Evolutionary conservation across 2,329 filamentous ascomycete genomes (phyloP), one percentile per base, ranked within the genome.

Genomic region (Penicillium sp.): DNA sequence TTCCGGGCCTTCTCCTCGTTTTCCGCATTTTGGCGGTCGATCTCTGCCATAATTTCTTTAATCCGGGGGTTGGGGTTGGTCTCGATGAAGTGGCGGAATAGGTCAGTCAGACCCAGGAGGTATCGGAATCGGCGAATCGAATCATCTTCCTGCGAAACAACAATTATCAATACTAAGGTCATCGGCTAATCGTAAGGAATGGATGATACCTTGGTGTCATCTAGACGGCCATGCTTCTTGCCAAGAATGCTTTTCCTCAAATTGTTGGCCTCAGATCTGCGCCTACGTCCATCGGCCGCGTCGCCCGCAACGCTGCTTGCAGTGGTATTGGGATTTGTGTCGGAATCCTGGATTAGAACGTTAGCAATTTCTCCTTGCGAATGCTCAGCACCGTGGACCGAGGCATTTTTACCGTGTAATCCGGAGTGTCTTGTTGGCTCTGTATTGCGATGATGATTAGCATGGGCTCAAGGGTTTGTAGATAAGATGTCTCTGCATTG

Each of bases 81-180:
- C 67, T 97, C 91, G 73, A 99, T 99, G 71, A 99, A 99, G 73
- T 99, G 93, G 57, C 95, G 89, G 76, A 99, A 99, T 16, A 99
- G 79, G 65, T 99, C 93, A 13, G 93, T 99, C 44, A 99, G 78
- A 22, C 95, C 95, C 12, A 99, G 81, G 1, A 99, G 81, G 69
- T 99, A 99, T 56, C 90, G 86, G 69, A 99, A 99, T 67, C 93
- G 81, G 61, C 92, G 84, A 65, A 97, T 89, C 0, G 89, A 95
- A 65, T 97, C 92, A 77, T 96, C 89, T 75, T 96, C 92, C 88
- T 92, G 47, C 33, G 53, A 10, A 4, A 42, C 8, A 38, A 3
- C 6, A 33, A n/a, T 14, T 19, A 37, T 65, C 25, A 63, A 57
- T 30, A 39, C 42, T n/a, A 16, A 25, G 19, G 3, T 11, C 12